A percentile compares a stretch with the other conserved stretches of the same genome.
Conservation (phyloP, 2,329 filamentous ascomycete species). For the Apiospora phragmitis region DNA sequence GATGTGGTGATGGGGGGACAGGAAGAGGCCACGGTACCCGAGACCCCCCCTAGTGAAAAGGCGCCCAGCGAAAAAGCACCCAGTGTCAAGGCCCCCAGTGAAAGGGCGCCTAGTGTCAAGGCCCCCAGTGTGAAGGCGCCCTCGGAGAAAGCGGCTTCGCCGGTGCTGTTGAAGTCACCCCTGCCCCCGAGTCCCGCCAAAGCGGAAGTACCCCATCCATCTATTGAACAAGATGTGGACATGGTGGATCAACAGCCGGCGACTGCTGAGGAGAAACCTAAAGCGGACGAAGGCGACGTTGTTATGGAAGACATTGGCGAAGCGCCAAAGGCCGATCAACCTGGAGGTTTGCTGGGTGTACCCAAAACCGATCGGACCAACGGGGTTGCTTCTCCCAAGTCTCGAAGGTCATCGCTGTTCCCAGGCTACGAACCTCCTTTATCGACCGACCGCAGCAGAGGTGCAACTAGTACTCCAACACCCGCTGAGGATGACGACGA, state of each 20-base stretch:
- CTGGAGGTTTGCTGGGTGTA: neutral
- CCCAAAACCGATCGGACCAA: constrained; percentile 16
- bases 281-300: constrained; percentile 31
- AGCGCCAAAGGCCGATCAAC: neutral
- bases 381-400: constrained; percentile 17
- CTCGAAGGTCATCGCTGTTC: constrained; percentile 21
- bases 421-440: constrained; percentile 29
- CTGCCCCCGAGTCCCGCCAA: constrained; percentile 12
- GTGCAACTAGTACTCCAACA: constrained; percentile 45
- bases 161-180: constrained; percentile 15
- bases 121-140: neutral
- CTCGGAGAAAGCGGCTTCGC: constrained; percentile 21
- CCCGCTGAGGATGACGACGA: constrained; percentile 53
- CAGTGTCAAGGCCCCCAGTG: neutral
- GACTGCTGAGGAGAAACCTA: constrained; percentile 20
- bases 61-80: neutral
- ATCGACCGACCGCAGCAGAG: constrained; percentile 28
- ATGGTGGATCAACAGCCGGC: constrained; percentile 16
- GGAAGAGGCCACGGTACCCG: neutral
- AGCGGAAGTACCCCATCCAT: constrained; percentile 27
- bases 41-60: neutral
- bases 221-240: constrained; percentile 29
- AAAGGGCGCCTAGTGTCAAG: neutral
- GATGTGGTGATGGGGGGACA: constrained; percentile 11
- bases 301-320: constrained; percentile 38